Conservation (phyloP, 2,329 filamentous ascomycete species). For the Rhytidhysteron rufulum region DNA sequence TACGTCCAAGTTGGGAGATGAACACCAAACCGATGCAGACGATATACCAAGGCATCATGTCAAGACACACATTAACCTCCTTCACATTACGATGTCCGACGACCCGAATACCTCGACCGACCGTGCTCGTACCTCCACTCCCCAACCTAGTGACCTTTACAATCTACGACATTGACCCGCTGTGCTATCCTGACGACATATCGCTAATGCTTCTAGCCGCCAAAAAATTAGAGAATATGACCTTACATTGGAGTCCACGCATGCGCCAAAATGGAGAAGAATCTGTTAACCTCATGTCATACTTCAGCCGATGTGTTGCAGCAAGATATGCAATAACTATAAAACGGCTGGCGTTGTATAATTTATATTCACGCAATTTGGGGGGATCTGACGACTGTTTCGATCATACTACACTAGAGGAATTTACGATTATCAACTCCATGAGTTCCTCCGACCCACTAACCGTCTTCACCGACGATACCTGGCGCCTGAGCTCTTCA, state of each 20-base stretch:
- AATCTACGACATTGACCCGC: constrained; percentile 58
- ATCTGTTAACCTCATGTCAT: constrained; percentile 50
- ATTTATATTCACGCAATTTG: constrained; percentile 54
- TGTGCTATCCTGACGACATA: constrained; percentile 63
- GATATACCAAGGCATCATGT: constrained; percentile 54
- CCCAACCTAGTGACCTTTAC: constrained; percentile 52
- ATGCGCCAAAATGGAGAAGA: constrained; percentile 59
- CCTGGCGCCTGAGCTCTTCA: constrained; percentile 42
- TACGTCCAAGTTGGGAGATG: constrained; percentile 52
- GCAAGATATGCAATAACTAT: constrained; percentile 45
- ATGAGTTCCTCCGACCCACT: constrained; percentile 43
- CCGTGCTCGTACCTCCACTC: constrained; percentile 53
- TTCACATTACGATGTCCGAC: constrained; percentile 56
- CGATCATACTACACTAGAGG: constrained; percentile 39
- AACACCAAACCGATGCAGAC: constrained; percentile 58
- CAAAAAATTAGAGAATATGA: constrained; percentile 52
- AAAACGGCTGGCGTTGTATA: constrained; percentile 53
- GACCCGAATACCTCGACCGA: constrained; percentile 55
- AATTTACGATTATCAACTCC: constrained; percentile 53
- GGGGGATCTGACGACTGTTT: constrained; percentile 44
- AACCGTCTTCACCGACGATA: constrained; percentile 54
- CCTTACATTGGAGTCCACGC: constrained; percentile 58
- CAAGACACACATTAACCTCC: constrained; percentile 47
- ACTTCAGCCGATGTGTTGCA: constrained; percentile 54
- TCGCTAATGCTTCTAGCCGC: constrained; percentile 53